Evolutionary conservation across 2,329 filamentous ascomycete species (phyloP), one percentile per base, ranked within the genome.

Genomic region (Metarhizium album): DNA sequence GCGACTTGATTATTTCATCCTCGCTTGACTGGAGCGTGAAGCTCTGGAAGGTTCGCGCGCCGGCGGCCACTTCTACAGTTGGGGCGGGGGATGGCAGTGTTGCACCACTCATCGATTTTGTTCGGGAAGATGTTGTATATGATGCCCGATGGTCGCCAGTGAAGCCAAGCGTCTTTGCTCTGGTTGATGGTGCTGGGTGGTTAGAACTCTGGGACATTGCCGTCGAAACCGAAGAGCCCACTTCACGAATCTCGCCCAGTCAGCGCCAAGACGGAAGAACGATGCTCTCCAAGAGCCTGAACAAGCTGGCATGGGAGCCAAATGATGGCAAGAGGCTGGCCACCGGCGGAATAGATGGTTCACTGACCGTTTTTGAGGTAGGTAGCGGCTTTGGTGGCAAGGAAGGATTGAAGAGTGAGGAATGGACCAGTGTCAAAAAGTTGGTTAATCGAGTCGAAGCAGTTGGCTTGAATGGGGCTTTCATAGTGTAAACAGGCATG

Each of bases 1-100:
- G 91, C 27, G 94, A 98, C 62, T 74, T 98, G 5, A 88, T 97
- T 53, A 79, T 98, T 47, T 90, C 86, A n/a, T 87, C 88, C 3
- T 91, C 87, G 42, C 76, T 98, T 7, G 93, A 98, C 71, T 98
- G 93, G 93, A 94, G 86, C 59, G 90, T 96, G 59, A 96, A 95
- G 70, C 74, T 98, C 16, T 98, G 93, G 93, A 93, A 93, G 67
- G 86, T 95, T 14, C 86, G 90, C 40, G 84, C 88, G 1, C 87
- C 87, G 1, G 85, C 86, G 0, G 84, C 85, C 2, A 84, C 82
- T 4, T 82, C 80, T 16, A 84, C 84, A 0, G 74, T 76, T 24
- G 75, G 72, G 13, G 67, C 71, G 23, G 58, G 73, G 58, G 74
- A 79, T 55, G 71, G 73, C 42, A 66, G 69, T 33, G 82, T 91